Conservation (phyloP, 2,329 filamentous ascomycete genomes). For the Scytalidium lignicola region DNA sequence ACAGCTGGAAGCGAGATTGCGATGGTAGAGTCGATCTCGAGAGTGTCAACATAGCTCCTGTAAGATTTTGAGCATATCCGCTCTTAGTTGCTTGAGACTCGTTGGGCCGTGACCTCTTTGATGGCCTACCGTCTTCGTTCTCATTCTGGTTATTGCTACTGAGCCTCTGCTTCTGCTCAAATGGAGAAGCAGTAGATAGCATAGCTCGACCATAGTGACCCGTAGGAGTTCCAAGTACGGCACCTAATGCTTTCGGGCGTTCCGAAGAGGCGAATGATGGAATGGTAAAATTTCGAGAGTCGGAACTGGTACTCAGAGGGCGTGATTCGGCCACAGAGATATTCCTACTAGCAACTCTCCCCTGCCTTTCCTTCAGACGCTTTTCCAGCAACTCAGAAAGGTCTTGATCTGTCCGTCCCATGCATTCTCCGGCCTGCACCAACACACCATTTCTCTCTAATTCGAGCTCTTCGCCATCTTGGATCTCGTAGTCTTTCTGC, state of each 20-base stretch:
- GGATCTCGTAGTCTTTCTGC: slow-evolving; percentile 61
- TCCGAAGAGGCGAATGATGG: slow-evolving; percentile 38
- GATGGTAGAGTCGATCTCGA: slow-evolving; percentile 22
- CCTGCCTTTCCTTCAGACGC: slow-evolving; percentile 52
- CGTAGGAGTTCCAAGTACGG: slow-evolving; percentile 60
- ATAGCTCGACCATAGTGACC: slow-evolving; percentile 58
- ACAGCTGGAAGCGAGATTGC: neutral
- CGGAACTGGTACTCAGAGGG: slow-evolving; percentile 13
- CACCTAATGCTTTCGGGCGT: slow-evolving; percentile 54
- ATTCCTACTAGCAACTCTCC: slow-evolving; percentile 33
- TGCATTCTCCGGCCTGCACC: slow-evolving; percentile 73
- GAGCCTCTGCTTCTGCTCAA: slow-evolving; percentile 47
- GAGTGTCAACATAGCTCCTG: slow-evolving; percentile 42
- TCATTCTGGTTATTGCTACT: slow-evolving; percentile 6
- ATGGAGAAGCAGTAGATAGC: slow-evolving; percentile 57
- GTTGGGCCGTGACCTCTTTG: slow-evolving; percentile 38
- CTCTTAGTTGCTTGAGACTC: slow-evolving; percentile 37
- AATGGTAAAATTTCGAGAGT: slow-evolving; percentile 11
- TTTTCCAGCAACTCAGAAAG: slow-evolving; percentile 71
- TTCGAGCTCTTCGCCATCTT: slow-evolving; percentile 76
- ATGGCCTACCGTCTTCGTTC: slow-evolving; percentile 25
- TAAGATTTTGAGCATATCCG: slow-evolving; percentile 46
- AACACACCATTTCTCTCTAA: slow-evolving; percentile 71
- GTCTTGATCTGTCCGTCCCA: slow-evolving; percentile 72
- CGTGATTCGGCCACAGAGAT: slow-evolving; percentile 24